Conservation (phyloP, 2,329 filamentous ascomycete genomes). For the Hymenoscyphus scutula region DNA sequence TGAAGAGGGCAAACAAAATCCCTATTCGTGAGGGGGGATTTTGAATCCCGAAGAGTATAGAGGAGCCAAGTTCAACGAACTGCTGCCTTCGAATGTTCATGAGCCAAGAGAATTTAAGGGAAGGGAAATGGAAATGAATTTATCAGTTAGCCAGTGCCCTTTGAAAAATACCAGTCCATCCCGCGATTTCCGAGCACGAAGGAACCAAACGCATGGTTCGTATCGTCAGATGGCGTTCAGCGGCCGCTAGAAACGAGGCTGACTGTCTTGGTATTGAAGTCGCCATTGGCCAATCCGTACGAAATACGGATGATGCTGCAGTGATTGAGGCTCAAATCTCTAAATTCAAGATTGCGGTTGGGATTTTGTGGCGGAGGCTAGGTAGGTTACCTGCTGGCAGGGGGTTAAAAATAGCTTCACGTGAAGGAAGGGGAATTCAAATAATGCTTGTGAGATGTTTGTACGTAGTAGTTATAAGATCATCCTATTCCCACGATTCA, state of each 20-base stretch:
- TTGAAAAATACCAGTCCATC: too few species aligned
- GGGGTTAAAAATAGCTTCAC: neutral
- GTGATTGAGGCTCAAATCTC: neutral
- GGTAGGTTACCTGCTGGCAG: too few species aligned
- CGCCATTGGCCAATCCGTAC: slow-evolving; percentile 2
- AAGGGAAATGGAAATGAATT: neutral
- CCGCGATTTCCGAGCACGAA: neutral
- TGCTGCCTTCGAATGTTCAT: neutral
- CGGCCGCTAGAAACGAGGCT: neutral
- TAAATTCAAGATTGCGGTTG: neutral
- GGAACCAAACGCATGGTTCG: neutral
- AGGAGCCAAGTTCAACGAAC: neutral
- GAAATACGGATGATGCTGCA: neutral
- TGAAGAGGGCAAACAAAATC: neutral
- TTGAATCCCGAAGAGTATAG: neutral
- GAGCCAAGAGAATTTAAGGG: neutral
- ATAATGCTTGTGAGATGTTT: neutral
- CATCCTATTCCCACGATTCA: neutral
- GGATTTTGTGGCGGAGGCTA: neutral
- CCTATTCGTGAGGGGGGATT: neutral
- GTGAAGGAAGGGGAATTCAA: neutral
- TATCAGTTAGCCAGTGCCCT: neutral
- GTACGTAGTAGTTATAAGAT: too few species aligned
- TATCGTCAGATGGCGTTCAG: neutral
- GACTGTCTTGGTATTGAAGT: neutral